Evolutionary conservation across 2,329 filamentous ascomycete genomes (phyloP), one percentile per base, ranked within the genome.

Genomic region (Aspergillus terreus): DNA sequence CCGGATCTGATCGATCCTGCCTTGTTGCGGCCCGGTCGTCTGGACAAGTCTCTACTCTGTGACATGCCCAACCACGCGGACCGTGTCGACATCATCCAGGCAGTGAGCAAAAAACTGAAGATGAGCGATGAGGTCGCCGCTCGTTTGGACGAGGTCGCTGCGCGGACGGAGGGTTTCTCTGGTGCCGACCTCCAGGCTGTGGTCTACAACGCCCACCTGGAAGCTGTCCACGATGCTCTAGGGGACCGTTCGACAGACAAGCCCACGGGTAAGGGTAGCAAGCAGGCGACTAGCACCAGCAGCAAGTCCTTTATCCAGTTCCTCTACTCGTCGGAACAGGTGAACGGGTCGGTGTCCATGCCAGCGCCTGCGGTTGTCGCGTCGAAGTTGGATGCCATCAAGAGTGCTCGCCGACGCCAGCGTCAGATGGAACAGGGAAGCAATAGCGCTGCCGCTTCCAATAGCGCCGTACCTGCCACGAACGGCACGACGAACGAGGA

Each of bases 1-100:
- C 95, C 95, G 0, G 95, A 99, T 69, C 76, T 99, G 12, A 97
- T 99, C 54, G 94, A 99, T 67, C 92, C 95, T 11, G 94, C 94
- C 0, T 77, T 99, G 23, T 80, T 99, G 21, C 84, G 94, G 43
- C 95, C 95, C 0, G 94, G 94, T 6, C 88, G 94, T 60, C 75
- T 99, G 14, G 94, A 99, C 67, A 99, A 99, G 75, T 92, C 86
- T 45, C 74, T 99, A 40, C 78, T 99, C 6, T 99, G 94, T 68
- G 92, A 92, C 63, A 87, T 99, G 75, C 94, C 94, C 0, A 80
- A 81, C 43, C 71, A 83, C 1, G 83, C 89, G 32, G 94, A 99
- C 65, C 82, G 94, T 9, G 76, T 92, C 27, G 94, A 99, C 66
- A 97, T 99, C 57, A 80, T 99, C 47, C 81, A 79, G 56, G 90